Evolutionary conservation across 1,284 basidiomycete species (phyloP), one percentile per base, ranked within the genome.

Genomic region (Cutaneotrichosporon sp.): DNA sequence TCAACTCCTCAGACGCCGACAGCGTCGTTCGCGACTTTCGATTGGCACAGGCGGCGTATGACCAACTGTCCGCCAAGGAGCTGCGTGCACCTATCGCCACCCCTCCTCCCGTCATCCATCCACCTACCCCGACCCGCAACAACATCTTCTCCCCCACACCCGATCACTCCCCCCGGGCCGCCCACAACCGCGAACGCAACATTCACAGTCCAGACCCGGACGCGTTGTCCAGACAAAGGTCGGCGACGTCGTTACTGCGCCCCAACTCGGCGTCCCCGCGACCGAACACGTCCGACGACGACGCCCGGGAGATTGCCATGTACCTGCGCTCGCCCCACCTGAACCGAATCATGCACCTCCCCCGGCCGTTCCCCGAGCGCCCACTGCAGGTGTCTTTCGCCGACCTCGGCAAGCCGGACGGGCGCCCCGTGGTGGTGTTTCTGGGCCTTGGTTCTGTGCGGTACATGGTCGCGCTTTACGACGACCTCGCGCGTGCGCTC

Each of bases 381-480:
- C 89, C 93, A 69, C 87, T 89, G 82, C 88, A 86, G n/a, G 90
- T 98, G 56, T 97, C 95, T 61, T 83, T 95, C 18, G 93, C 95
- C 3, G 95, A 98, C 73, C 84, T 98, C 54, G 95, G 95, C 1
- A 86, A 84, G 62, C 84, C 88, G 0, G 85, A 83, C 22, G 95
- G 95, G 1, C 87, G 87, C 72, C 93, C 95, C 0, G 86, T 98
- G 13, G 81, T 98, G 49, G 85, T 98, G 11, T 98, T 95, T 75
- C 85, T 99, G 58, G 95, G 95, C 0, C 78, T 98, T 31, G 95
- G 95, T 4, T 93, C 92, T 71, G 95, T 98, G 6, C 85, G 95
- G 33, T 94, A 98, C 77, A 85, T 98, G 59, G 89, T 97, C 82
- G 94, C 91, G 6, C 80, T 98, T 43, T 98, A 95, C 76, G 95